These are phyloP conservation scores for Moricandia arvensis DNA, from an alignment of 345 rosid species.

Conservation along the genomic window DNA sequence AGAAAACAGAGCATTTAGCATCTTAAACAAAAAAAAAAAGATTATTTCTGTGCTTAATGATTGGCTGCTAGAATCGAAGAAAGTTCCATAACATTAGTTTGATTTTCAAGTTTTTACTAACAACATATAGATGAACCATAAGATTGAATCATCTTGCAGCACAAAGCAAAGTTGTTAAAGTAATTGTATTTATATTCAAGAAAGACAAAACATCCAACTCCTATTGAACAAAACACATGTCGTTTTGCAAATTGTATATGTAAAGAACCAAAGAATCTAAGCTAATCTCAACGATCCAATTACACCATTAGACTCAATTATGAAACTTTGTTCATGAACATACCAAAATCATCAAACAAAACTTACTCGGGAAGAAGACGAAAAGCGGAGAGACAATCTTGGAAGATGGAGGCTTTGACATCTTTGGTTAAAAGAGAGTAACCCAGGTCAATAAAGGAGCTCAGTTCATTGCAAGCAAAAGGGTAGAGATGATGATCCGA, in stretches of 20 bases:
- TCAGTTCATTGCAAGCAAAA: constrained; percentile 63
- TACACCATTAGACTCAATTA: background rate
- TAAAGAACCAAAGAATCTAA: background rate
- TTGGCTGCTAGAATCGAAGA: background rate
- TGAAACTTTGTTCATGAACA: background rate
- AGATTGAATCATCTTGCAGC: background rate
- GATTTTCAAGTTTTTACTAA: background rate
- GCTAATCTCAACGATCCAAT: background rate
- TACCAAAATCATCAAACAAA: background rate
- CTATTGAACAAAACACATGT: background rate
- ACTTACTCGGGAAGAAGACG: constrained; percentile 75
- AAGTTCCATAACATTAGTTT: background rate
- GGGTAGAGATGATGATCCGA: constrained; percentile 51
- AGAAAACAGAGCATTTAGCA: background rate
- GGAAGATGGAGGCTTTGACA: constrained; percentile 61
- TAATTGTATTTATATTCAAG: background rate
- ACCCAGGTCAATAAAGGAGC: constrained; percentile 51
- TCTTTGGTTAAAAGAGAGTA: no score
- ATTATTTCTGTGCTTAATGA: background rate
- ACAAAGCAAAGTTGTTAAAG: background rate
- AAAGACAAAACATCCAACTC: background rate
- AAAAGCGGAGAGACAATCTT: constrained; percentile 67
- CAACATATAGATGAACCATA: background rate
- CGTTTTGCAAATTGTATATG: background rate
- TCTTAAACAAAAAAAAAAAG: background rate